These are phyloP conservation scores for Ilyonectria destructans DNA, from an alignment of 2,329 filamentous ascomycete species.

Conservation along the genomic window DNA sequence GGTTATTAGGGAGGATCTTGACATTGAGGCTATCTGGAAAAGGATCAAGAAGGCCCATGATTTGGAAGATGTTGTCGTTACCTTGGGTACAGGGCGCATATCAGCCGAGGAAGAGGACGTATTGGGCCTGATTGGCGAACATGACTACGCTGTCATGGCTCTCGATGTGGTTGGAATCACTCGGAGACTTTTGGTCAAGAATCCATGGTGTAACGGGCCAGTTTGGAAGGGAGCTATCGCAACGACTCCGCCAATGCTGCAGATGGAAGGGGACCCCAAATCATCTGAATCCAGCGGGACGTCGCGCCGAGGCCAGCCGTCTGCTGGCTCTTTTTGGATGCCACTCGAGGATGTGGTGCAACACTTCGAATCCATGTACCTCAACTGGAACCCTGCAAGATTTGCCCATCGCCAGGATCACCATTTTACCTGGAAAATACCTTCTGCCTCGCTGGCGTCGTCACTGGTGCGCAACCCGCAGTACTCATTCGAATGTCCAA, in stretches of 20 bases:
- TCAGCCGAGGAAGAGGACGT: constrained; percentile 83
- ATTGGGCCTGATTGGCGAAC: constrained; percentile 88
- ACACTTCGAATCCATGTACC: constrained; percentile 94
- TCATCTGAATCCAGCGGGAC: constrained; percentile 4
- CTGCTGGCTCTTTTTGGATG: constrained; percentile 92
- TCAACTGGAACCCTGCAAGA: constrained; percentile 95
- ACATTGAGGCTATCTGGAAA: constrained; percentile 83
- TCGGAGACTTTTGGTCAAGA: constrained; percentile 87
- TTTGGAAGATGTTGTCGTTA: constrained; percentile 87
- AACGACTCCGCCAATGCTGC: neutral
- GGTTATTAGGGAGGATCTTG: constrained; percentile 78
- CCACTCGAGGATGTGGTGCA: constrained; percentile 89
- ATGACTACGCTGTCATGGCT: constrained; percentile 94
- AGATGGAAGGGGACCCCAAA: neutral
- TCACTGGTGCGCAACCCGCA: constrained; percentile 79
- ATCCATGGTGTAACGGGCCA: constrained; percentile 92
- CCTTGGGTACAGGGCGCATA: constrained; percentile 90
- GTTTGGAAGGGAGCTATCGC: constrained; percentile 72
- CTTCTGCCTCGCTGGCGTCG: constrained; percentile 65
- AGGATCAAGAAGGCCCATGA: constrained; percentile 83
- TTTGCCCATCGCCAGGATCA: constrained; percentile 89
- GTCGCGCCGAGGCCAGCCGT: constrained; percentile 31
- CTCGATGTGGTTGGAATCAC: constrained; percentile 76
- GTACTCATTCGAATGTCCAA: constrained; percentile 76
- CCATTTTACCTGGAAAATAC: constrained; percentile 87